Conservation (phyloP, 2,329 filamentous ascomycete genomes). For the Claviceps quebecensis region DNA sequence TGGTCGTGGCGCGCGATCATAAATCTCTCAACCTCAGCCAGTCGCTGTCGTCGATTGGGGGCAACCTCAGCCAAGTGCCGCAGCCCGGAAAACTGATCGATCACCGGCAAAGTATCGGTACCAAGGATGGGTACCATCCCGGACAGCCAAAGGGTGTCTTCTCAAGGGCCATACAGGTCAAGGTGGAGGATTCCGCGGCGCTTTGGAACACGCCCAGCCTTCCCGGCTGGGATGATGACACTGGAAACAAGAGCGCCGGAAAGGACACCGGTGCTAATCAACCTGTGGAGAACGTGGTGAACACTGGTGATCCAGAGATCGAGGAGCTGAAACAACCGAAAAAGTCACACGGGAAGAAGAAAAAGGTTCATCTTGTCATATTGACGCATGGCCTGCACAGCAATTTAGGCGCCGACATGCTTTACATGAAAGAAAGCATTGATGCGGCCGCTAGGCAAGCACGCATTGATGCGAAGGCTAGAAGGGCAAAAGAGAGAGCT, state of each 20-base stretch:
- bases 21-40: constrained; percentile 59
- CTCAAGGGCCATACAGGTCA: constrained; percentile 63
- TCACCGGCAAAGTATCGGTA: constrained; percentile 49
- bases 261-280: constrained; percentile 14
- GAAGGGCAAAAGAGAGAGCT: constrained; percentile 37
- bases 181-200: constrained; percentile 74
- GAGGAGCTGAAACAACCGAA: constrained; percentile 8
- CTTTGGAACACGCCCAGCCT: constrained; percentile 88
- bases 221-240: constrained; percentile 47
- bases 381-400: constrained; percentile 91
- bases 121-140: constrained; percentile 44
- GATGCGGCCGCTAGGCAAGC: constrained; percentile 68
- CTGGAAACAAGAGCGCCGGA: constrained; percentile 17
- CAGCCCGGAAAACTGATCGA: constrained; percentile 64
- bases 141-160: constrained; percentile 64
- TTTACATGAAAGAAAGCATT: constrained; percentile 94
- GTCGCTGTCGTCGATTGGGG: constrained; percentile 27
- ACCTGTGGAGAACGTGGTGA: constrained; percentile 19
- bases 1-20: constrained; percentile 74
- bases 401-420: constrained; percentile 90
- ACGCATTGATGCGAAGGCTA: constrained; percentile 50
- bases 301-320: constrained; percentile 19
- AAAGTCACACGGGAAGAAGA: constrained; percentile 36
- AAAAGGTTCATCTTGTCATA: constrained; percentile 80
- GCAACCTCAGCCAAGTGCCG: constrained; percentile 32